Percentiles rank a stretch among this genome's conserved stretches.
These are phyloP conservation scores for Aureobasidium namibiae DNA, from an alignment of 2,329 filamentous ascomycete species.

Conservation along the genomic window DNA sequence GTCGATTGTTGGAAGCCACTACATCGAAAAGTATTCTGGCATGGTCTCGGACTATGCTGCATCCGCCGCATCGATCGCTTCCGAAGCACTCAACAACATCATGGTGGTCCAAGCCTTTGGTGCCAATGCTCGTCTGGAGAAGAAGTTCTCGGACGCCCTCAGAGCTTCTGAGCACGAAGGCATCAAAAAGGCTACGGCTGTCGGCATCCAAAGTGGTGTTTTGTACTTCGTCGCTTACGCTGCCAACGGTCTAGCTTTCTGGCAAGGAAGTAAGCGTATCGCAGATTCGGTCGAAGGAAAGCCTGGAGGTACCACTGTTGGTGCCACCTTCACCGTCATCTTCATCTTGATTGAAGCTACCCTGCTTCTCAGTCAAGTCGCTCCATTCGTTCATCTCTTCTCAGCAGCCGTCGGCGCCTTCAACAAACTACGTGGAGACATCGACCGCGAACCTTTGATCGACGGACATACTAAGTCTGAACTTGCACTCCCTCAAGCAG, in stretches of 20 bases:
- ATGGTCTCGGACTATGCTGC: constrained; percentile 46
- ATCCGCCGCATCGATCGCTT: constrained; percentile 54
- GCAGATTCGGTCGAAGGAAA: constrained; percentile 33
- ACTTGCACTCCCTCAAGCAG: constrained; percentile 18
- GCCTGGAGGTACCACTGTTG: constrained; percentile 28
- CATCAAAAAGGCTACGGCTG: constrained; percentile 49
- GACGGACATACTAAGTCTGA: constrained; percentile 28
- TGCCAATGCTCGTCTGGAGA: constrained; percentile 50
- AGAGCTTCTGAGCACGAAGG: constrained; percentile 43
- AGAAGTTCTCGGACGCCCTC: constrained; percentile 49
- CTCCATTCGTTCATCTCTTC: constrained; percentile 43
- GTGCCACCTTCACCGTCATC: constrained; percentile 47
- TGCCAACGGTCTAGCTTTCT: constrained; percentile 60
- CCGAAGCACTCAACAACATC: constrained; percentile 53
- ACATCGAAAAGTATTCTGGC: constrained; percentile 43
- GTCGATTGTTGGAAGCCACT: constrained; percentile 47
- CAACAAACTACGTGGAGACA: constrained; percentile 49
- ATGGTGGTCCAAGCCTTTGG: constrained; percentile 57
- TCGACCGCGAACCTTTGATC: constrained; percentile 39
- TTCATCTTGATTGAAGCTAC: constrained; percentile 47
- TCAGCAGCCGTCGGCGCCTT: constrained; percentile 46
- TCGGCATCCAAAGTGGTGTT: constrained; percentile 51
- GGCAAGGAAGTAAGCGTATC: constrained; percentile 54
- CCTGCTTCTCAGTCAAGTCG: constrained; percentile 38
- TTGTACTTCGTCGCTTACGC: constrained; percentile 62